A percentile compares a stretch with the other conserved stretches of the same genome.
These are phyloP conservation scores for Rosa lucieae DNA, from an alignment of 306 rosid genomes.

Conservation along the genomic window DNA sequence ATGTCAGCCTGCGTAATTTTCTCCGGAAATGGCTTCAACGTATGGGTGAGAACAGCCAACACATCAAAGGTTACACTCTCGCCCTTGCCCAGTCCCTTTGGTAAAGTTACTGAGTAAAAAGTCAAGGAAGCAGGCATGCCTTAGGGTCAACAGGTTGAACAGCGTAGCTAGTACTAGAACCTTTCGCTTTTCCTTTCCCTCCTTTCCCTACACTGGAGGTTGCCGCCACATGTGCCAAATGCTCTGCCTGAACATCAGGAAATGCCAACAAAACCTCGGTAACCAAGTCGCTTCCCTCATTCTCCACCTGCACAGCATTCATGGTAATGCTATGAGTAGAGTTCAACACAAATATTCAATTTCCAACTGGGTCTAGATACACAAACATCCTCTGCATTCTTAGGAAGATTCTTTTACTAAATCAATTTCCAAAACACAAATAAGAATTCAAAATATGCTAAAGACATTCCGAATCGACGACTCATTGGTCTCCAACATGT, in stretches of 20 bases:
- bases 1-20: constrained; percentile 82
- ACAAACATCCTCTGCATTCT: not conserved
- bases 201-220: constrained; percentile 63
- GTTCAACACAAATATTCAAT: not conserved
- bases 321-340: not conserved
- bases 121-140: constrained; percentile 55
- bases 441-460: not conserved
- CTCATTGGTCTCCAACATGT: not conserved
- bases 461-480: not conserved
- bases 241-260: constrained; percentile 62
- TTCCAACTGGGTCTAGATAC: not conserved
- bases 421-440: not conserved
- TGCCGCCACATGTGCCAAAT: constrained; percentile 68
- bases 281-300: constrained; percentile 59
- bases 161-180: constrained; percentile 47
- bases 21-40: constrained; percentile 81
- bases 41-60: constrained; percentile 64
- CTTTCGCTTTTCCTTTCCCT: constrained; percentile 75
- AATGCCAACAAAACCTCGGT: constrained; percentile 61
- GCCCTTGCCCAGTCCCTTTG: constrained; percentile 73
- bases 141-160: constrained; percentile 54
- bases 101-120: constrained; percentile 66
- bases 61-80: constrained; percentile 61
- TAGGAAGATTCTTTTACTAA: not conserved
- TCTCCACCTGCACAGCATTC: constrained; percentile 56